Evolutionary conservation across 2,329 filamentous ascomycete species (phyloP).

Genomic region (Beauveria varroae): DNA sequence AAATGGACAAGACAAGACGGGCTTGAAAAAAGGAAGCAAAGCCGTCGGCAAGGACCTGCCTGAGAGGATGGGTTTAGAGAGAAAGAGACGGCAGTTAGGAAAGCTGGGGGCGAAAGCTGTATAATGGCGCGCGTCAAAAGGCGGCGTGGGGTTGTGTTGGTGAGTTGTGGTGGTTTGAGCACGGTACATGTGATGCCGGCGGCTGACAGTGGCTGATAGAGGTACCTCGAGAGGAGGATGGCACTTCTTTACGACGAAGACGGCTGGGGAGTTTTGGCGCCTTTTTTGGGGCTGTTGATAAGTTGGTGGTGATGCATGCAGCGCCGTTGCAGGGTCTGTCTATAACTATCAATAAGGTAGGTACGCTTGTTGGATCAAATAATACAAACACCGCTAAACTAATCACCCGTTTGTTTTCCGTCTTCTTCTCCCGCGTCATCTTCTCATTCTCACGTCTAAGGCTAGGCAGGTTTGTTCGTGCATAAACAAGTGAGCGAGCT

Average conservation of each 20-base stretch:
- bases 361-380: no score
- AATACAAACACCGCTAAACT: background rate
- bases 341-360: background rate
- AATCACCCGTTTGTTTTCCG: background rate
- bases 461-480: background rate
- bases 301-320: background rate
- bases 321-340: background rate
- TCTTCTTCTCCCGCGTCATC: background rate
- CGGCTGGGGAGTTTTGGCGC: background rate
- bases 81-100: background rate
- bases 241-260: background rate
- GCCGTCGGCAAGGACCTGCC: constrained; percentile 8
- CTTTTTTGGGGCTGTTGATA: background rate
- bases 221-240: background rate
- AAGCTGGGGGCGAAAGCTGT: constrained; percentile 11
- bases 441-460: background rate
- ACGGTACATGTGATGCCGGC: background rate
- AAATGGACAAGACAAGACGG: background rate
- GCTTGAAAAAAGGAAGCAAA: background rate
- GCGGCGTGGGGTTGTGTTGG: constrained; percentile 11
- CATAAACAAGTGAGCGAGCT: background rate
- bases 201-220: background rate
- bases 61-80: constrained; percentile 4
- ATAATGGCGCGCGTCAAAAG: constrained; percentile 12
- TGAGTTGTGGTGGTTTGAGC: background rate